Base-by-base conservation (phyloP, 805 yeast genomes). In the Saturnispora hagleri region DNA sequence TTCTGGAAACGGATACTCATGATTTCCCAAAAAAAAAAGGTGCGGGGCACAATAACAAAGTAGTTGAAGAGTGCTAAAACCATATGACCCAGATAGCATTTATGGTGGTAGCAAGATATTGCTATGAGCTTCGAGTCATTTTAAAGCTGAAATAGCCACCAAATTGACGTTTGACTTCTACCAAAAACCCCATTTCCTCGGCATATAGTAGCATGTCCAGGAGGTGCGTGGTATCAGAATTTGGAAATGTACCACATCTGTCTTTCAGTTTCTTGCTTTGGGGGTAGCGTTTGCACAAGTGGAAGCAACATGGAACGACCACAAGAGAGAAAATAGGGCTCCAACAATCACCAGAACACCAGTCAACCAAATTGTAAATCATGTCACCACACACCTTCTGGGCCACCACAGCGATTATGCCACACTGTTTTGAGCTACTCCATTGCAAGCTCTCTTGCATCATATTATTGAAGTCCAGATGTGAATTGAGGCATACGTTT, bases 361-460 rank as follows among this genome's bases (percentile, higher is more conserved):
- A 43, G 38, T 57, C 60, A 2, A 62, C 43, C 2, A 60, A 10
- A 2, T 53, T 24, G 40, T 59, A 61, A 22, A 57, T 35, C 43
- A 64, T 51, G 34, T 64, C 65, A 1, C 68, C 68, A 44, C 69
- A 65, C 17, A 61, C 34, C 22, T 61, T 60, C 22, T 60, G 46
- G 2, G 63, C 68, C 6, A 53, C 48, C 5, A 63, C 44, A 3
- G 35, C 42, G 18, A 18, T 38, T 8, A 18, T 18, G 8, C 42
- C 22, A 18, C 22, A 10, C 18, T 20, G 20, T 8, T 20, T 12
- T 18, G 12, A 3, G 20, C 10, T 18, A 38, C 12, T 24, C 42
- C 42, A 38, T 38, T 38, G 22, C 24, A 38, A 38, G 22, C 42
- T 38, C 20, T 54, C 51, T 3, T 27, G 7, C 12, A 51, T 24